Evolutionary conservation across 2,329 filamentous ascomycete species (phyloP).

Genomic region (Xylariaceae sp.): DNA sequence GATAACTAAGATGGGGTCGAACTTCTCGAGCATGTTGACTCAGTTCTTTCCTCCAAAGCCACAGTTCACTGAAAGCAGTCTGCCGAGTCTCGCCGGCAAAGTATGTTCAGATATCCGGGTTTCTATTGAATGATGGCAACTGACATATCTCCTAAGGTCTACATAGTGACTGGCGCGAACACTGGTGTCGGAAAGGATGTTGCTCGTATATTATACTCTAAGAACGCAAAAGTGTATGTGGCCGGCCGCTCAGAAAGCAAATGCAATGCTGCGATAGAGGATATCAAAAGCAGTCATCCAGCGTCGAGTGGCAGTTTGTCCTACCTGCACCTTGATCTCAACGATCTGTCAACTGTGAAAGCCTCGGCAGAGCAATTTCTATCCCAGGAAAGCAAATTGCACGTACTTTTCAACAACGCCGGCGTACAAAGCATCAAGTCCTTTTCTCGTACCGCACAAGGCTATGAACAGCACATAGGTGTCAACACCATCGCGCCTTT

Average conservation of each 20-base stretch:
- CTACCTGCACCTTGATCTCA: slow-evolving; percentile 37
- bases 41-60: slow-evolving; percentile 6
- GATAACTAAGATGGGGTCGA: not conserved
- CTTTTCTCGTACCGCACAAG: slow-evolving; percentile 28
- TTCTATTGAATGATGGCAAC: not conserved
- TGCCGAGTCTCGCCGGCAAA: slow-evolving; percentile 2
- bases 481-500: slow-evolving; percentile 26
- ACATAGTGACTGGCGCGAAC: slow-evolving; percentile 7
- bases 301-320: slow-evolving; percentile 30
- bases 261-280: not conserved
- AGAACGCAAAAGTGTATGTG: slow-evolving; percentile 3
- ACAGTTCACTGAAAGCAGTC: slow-evolving; percentile 1
- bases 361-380: slow-evolving; percentile 34
- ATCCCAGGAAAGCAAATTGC: slow-evolving; percentile 30
- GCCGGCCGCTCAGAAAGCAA: slow-evolving; percentile 2
- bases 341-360: slow-evolving; percentile 36
- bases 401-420: slow-evolving; percentile 39
- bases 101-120: not conserved
- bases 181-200: slow-evolving; percentile 4
- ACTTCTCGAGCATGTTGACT: slow-evolving; percentile 1
- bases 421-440: slow-evolving; percentile 31
- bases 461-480: slow-evolving; percentile 28
- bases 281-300: slow-evolving; percentile 27
- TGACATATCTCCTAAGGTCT: not conserved
- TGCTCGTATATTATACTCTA: slow-evolving; percentile 3